Conservation (phyloP, 495 filamentous ascomycete genomes). For the Aspergillus ellipticus region DNA sequence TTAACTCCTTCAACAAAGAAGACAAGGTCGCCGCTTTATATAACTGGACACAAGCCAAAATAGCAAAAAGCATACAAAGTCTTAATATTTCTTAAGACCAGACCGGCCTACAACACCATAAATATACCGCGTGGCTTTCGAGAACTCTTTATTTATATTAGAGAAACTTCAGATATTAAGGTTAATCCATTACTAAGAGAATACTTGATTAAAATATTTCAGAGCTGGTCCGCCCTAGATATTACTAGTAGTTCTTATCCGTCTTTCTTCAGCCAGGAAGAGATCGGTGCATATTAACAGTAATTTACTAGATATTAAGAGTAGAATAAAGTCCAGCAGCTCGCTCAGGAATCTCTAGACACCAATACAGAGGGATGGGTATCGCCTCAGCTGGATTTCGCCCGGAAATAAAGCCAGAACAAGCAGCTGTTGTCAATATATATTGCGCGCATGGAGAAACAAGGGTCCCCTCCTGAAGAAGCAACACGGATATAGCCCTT, state of each 20-base stretch:
- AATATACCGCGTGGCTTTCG: constrained; percentile 27
- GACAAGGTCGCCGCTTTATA: constrained; percentile 20
- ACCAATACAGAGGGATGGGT: constrained; percentile 40
- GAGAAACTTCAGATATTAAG: constrained; percentile 29
- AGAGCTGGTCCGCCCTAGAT: constrained; percentile 27
- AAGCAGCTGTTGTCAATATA: constrained; percentile 25
- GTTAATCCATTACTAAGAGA: constrained; percentile 30
- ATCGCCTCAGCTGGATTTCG: constrained; percentile 29
- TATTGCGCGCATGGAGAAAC: constrained; percentile 21
- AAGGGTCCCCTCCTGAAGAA: constrained; percentile 27
- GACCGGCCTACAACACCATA: constrained; percentile 26
- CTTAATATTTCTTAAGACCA: constrained; percentile 26
- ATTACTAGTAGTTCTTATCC: constrained; percentile 28
- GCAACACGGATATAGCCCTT: constrained; percentile 32
- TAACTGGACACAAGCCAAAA: constrained; percentile 18
- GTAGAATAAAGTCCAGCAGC: constrained; percentile 27
- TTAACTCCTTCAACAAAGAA: constrained; percentile 19
- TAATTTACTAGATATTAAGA: constrained; percentile 30
- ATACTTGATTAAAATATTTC: constrained; percentile 32
- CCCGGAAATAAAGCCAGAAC: constrained; percentile 25
- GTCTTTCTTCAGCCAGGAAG: constrained; percentile 25
- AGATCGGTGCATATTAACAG: constrained; percentile 22
- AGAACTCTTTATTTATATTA: constrained; percentile 32
- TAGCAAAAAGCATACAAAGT: constrained; percentile 25
- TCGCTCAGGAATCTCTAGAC: constrained; percentile 31